Evolutionary conservation across 495 filamentous ascomycete species (phyloP).

Genomic region (Penicillium argentinense): DNA sequence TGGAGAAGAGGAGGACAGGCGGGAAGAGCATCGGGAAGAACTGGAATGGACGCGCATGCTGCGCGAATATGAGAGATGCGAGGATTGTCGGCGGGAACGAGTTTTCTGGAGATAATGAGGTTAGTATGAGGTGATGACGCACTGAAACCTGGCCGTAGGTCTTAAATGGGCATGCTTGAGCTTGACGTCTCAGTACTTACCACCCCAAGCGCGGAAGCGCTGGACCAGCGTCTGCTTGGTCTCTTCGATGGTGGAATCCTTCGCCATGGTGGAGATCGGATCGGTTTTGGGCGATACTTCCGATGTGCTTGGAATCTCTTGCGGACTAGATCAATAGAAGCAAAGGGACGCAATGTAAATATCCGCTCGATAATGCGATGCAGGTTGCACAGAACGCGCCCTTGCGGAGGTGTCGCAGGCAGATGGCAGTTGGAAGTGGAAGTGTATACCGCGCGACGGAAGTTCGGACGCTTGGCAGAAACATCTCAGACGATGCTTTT

Average conservation of each 20-base stretch:
- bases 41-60: conserved; percentile 74
- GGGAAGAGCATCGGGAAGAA: conserved; percentile 77
- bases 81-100: conserved; percentile 75
- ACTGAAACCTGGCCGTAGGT: too few species aligned
- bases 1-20: conserved; percentile 79
- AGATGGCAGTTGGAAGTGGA: too few species aligned
- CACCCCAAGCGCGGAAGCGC: conserved; percentile 65
- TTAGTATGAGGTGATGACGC: conserved; percentile 5
- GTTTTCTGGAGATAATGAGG: conserved; percentile 57
- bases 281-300: background rate
- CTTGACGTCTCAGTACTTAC: conserved; percentile 47
- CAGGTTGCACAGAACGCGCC: too few species aligned
- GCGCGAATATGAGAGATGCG: conserved; percentile 74
- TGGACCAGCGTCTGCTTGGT: conserved; percentile 51
- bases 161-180: too few species aligned
- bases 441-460: conserved; percentile 13
- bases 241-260: conserved; percentile 38
- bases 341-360: too few species aligned
- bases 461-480: conserved; percentile 30
- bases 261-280: conserved; percentile 16
- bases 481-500: conserved; percentile 31
- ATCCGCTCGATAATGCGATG: too few species aligned
- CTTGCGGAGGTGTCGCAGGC: too few species aligned
- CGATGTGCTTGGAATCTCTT: too few species aligned
- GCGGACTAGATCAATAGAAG: too few species aligned